phyloP scores from a whole-genome alignment of 2,329 filamentous ascomycete genomes.

The Leptographium procerum region DNA sequence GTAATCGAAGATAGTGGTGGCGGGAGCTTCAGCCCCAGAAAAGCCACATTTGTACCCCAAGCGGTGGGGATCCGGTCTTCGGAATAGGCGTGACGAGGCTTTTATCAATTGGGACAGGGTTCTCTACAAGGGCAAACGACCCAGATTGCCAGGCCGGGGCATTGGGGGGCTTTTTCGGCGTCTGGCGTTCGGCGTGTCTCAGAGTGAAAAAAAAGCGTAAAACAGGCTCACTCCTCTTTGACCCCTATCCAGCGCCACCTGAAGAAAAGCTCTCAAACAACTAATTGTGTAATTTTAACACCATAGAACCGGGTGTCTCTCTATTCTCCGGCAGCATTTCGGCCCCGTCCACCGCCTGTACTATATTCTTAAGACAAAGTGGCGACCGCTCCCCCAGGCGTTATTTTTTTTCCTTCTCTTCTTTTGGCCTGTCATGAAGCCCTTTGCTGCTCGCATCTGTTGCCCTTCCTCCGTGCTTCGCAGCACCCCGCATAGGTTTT shows the following conservation, averaged over 20 bases:
- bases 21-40: neutral
- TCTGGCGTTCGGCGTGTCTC: neutral
- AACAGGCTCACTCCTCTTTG: too few species aligned
- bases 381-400: neutral
- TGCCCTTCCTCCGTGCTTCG: neutral
- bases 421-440: constrained; percentile 1
- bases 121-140: too few species aligned
- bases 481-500: neutral
- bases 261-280: neutral
- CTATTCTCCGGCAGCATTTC: neutral
- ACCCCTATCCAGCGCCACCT: neutral
- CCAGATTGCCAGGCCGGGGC: too few species aligned
- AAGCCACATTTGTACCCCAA: neutral
- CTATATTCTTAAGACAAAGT: neutral
- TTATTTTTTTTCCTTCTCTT: neutral
- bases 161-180: neutral
- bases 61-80: neutral
- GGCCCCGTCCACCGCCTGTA: neutral
- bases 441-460: neutral
- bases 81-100: neutral
- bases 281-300: neutral
- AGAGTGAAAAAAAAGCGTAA: neutral
- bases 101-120: neutral
- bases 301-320: neutral
- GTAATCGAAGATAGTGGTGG: too few species aligned